Conservation (phyloP, 2,329 filamentous ascomycete species). For the Escovopsis sp. region DNA sequence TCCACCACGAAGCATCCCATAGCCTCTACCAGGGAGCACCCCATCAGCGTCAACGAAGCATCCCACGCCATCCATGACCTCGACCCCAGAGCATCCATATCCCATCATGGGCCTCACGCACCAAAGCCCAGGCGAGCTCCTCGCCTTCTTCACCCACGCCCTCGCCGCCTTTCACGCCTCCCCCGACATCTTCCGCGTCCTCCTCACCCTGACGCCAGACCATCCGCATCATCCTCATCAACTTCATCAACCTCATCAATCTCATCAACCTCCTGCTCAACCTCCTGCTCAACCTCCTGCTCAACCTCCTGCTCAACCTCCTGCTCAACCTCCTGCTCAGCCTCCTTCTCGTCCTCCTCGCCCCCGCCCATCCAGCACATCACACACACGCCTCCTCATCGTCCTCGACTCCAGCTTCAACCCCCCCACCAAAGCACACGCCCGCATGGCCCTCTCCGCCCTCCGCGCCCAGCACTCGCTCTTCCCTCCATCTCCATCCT, state of each 20-base stretch:
- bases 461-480: too few species aligned
- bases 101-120: neutral
- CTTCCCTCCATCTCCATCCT: too few species aligned
- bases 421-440: conserved; percentile 47
- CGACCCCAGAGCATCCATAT: too few species aligned
- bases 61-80: too few species aligned
- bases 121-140: conserved; percentile 14
- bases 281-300: too few species aligned
- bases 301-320: too few species aligned
- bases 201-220: conserved; percentile 24
- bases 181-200: conserved; percentile 25
- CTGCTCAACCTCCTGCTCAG: neutral
- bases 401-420: conserved; percentile 56
- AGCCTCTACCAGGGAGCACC: too few species aligned
- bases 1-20: too few species aligned
- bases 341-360: neutral
- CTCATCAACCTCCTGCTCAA: too few species aligned
- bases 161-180: conserved; percentile 30
- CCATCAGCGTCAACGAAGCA: too few species aligned
- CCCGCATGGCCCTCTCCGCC: conserved; percentile 38
- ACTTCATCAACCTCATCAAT: too few species aligned
- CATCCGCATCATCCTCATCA: neutral
- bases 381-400: conserved; percentile 24
- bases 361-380: conserved; percentile 9
- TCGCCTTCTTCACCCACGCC: conserved; percentile 27